Conservation (phyloP, 2,329 filamentous ascomycete species). For the Trichoderma endophyticum region DNA sequence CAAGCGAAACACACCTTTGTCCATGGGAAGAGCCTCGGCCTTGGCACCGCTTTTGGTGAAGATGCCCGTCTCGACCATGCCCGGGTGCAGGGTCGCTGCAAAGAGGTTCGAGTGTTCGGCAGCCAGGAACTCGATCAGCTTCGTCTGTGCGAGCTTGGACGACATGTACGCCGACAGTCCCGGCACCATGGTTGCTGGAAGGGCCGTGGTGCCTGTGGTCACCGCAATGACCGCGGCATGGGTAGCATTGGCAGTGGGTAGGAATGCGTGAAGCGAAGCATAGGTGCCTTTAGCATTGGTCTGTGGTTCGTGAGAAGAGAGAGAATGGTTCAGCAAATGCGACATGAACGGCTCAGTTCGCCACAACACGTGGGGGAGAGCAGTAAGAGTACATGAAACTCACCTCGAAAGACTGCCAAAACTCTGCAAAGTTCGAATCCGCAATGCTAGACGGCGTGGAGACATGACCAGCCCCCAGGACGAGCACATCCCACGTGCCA, state of each 20-base stretch:
- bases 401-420: constrained; percentile 27
- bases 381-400: background rate
- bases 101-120: constrained; percentile 27
- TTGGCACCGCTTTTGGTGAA: constrained; percentile 25
- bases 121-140: constrained; percentile 27
- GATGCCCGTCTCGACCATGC: constrained; percentile 26
- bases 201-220: constrained; percentile 23
- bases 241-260: constrained; percentile 17
- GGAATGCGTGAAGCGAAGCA: constrained; percentile 9
- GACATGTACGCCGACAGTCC: constrained; percentile 19
- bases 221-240: constrained; percentile 22
- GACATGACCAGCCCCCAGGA: constrained; percentile 21
- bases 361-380: background rate
- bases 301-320: background rate
- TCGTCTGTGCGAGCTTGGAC: constrained; percentile 18
- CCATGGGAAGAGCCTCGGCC: constrained; percentile 24
- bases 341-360: background rate
- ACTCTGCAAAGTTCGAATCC: constrained; percentile 22
- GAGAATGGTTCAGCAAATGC: background rate
- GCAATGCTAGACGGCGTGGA: constrained; percentile 20
- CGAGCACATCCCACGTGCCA: constrained; percentile 23
- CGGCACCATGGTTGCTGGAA: constrained; percentile 21
- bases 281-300: constrained; percentile 15
- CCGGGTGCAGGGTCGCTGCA: constrained; percentile 25
- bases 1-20: constrained; percentile 20